Evolutionary conservation across 768 basidiomycete genomes (phyloP), one percentile per base, ranked within the genome.

Genomic region (Boletus rubropictus): DNA sequence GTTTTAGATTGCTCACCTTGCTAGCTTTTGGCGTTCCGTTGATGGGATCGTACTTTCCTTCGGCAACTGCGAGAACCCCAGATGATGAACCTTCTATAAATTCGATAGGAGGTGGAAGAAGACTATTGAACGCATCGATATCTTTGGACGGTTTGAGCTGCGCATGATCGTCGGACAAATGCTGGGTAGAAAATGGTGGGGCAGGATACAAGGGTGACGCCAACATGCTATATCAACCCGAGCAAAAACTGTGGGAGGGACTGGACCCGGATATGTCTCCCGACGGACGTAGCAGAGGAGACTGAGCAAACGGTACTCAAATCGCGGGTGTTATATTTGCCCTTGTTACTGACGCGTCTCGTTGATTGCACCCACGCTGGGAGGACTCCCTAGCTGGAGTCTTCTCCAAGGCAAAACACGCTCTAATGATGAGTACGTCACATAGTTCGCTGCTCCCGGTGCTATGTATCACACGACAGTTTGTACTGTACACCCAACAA

Each of bases 31-130:
- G 79, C 17, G 78, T 75, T 37, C 71, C 78, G 54, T 90, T 91
- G 62, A 91, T 88, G 22, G 89, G 84, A 53, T 86, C 80, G 61
- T 89, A 91, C 64, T 83, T 88, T 35, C 81, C 81, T 56, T 86
- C 84, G 21, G 78, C 77, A 5, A 86, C 75, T 37, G 82, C 82
- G 28, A 89, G 68, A 12, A 81, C 69, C 3, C 86, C 86, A 36
- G 86, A 81, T 12, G 88, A 89, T 3, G 88, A 89, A 18, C 88
- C 88, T 62, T 90, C 88, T 42, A 89, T 70, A 44, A 90, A 90
- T 63, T 90, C 88, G 50, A 90, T 75, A 15, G 83, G 79, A n/a
- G 85, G 84, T 4, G 84, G 84, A 31, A 87, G 77, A n/a, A 87
- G 73, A 54, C 72, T 84, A 55, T 85, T 87, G 72, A 88, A 89